Base-by-base conservation (phyloP, 2,329 filamentous ascomycete genomes). In the Diaporthe batatas region DNA sequence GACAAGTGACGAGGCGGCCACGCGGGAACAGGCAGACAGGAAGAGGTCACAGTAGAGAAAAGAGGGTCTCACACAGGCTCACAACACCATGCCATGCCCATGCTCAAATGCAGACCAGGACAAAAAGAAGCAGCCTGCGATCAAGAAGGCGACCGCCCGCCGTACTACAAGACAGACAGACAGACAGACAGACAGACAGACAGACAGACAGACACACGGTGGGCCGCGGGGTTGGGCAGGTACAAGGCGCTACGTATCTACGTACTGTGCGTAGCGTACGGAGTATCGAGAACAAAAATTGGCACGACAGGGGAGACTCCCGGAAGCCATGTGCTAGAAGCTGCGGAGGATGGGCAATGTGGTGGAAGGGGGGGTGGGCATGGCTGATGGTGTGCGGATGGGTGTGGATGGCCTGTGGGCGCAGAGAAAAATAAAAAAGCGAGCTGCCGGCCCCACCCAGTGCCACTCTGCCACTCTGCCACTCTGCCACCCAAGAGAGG, bases 311-410 rank as follows among this genome's bases (percentile, higher is more conserved):
- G 73, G 72, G 71, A 71, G 39, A 73, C 71, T 69, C 71, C 71
- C 68, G 73, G 59, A 49, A 68, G 73, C 73, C 73, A 75, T 75
- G 73, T 75, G 73, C 73, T 73, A 71, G 59, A 71, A 71, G 73
- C 59, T 70, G 73, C 71, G 73, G 73, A 71, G 71, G 59, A 55
- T 64, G 67, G 68, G 29, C 62, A 51, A 49, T 49, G 62, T 65
- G 21, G 51, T 51, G 62, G 62, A 51, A 25, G 67, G 68, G 72
- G 71, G 67, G 71, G 71, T 68, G 65, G 49, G 53, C 36, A 23
- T n/a, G 44, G 54, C 39, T 67, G 44, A 68, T 57, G 69, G 70
- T 70, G 58, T 36, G 34, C 29, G 29, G 29, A 29, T 36, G 34
- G 6, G 36, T 42, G 39, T 42, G 39, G 39, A 42, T 42, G 39